Evolutionary conservation across 805 yeast species (phyloP), one percentile per base, ranked within the genome.

Genomic region (Cyberlindnera americana): DNA sequence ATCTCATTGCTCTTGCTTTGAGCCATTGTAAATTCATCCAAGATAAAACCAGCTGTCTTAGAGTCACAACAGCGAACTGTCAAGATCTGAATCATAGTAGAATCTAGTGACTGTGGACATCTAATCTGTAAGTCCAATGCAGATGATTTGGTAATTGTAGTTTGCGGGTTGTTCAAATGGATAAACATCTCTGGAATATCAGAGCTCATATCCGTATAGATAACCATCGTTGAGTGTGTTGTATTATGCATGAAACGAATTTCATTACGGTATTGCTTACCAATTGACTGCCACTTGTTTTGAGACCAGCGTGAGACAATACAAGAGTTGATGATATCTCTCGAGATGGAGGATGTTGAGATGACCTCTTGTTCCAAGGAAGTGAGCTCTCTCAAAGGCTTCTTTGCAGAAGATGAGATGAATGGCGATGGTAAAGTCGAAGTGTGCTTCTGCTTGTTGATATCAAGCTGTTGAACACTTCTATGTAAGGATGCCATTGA

Each of bases 221-320:
- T 43, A 9, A 38, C 40, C 50, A 49, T 33, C 3, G 44, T 29
- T 9, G 24, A 22, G 14, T 23, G 12, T 19, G 35, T 22, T 17
- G 43, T 40, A 29, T 40, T 39, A n/a, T 28, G 29, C 5, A 46
- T 29, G 43, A 56, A 56, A 16, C 43, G 43, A 19, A 56, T 14
- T 15, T 37, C 37, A 30, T 48, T 47, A 6, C 41, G 30, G 32
- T 47, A 46, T 4, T 40, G 41, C 9, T 37, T 25, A 3, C 57
- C 56, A 16, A 53, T 35, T 8, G 40, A 29, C 23, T 44, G 46
- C 59, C 59, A 56, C 29, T 46, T 43, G 43, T 48, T 50, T 15
- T 40, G 34, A 19, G 21, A 33, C 60, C 60, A 56, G 16, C 38
- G 33, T 1, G 59, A 54, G 4, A 56, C 38, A 9, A 52, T 35